Conservation (phyloP, 345 rosid species). For the Nephelium lappaceum region DNA sequence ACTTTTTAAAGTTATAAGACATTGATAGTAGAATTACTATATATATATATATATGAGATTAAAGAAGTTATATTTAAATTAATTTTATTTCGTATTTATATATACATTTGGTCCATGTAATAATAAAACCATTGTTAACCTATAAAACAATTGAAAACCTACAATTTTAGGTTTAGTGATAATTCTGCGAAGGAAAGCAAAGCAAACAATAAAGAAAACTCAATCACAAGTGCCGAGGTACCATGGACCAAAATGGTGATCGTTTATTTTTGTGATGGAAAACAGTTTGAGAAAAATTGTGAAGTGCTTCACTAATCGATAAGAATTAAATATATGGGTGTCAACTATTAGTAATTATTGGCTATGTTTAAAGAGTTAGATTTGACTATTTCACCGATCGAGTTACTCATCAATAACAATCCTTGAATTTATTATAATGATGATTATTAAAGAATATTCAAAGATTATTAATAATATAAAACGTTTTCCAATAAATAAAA, state of each 20-base stretch:
- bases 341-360: background rate
- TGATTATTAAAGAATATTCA: too few species aligned
- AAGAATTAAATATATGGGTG: background rate
- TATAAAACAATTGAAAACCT: background rate
- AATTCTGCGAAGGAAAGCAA: background rate
- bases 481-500: too few species aligned
- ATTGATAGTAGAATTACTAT: too few species aligned
- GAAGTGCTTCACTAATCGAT: background rate
- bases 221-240: background rate
- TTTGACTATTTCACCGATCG: too few species aligned
- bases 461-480: too few species aligned
- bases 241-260: background rate
- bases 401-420: too few species aligned
- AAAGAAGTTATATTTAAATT: too few species aligned
- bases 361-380: background rate
- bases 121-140: too few species aligned
- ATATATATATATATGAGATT: background rate
- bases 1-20: too few species aligned
- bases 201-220: background rate
- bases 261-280: slow-evolving; percentile 8
- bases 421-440: too few species aligned
- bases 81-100: too few species aligned
- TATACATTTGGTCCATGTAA: too few species aligned
- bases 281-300: background rate
- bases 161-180: background rate